These are phyloP conservation scores for Saccharomycopsis sp. DNA, from an alignment of 805 yeast species.

Conservation along the genomic window DNA sequence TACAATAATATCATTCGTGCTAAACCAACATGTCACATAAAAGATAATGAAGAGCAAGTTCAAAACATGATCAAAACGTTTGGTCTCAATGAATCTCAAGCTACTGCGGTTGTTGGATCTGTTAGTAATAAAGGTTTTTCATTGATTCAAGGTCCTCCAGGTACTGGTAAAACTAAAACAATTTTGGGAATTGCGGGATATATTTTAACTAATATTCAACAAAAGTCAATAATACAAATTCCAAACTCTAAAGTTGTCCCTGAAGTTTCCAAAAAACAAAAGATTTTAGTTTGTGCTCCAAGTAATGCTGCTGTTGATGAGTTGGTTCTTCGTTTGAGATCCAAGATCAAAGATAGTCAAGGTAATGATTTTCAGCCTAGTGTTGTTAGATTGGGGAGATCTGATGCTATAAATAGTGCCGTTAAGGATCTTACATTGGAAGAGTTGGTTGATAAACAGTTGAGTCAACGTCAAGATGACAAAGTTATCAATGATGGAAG, in stretches of 20 bases:
- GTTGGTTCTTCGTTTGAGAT: conserved; percentile 67
- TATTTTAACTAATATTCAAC: conserved; percentile 36
- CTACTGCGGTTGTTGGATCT: conserved; percentile 74
- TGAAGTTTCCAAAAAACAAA: conserved; percentile 28
- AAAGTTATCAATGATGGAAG: conserved; percentile 18
- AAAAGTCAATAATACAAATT: conserved; percentile 26
- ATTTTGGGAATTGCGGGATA: conserved; percentile 87
- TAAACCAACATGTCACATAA: conserved; percentile 37
- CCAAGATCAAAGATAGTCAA: conserved; percentile 50
- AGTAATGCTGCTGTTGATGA: conserved; percentile 99
- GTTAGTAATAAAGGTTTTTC: conserved; percentile 65
- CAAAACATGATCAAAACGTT: conserved; percentile 36
- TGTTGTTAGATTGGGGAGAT: conserved; percentile 79
- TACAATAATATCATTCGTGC: conserved; percentile 59
- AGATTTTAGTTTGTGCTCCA: conserved; percentile 89
- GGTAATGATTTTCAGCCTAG: conserved; percentile 50
- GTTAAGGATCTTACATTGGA: conserved; percentile 80
- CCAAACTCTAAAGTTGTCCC: conserved; percentile 6
- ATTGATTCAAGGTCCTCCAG: conserved; percentile 97
- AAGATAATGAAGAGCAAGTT: conserved; percentile 29
- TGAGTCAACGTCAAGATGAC: conserved; percentile 30
- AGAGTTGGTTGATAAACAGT: conserved; percentile 62
- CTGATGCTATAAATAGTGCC: conserved; percentile 76
- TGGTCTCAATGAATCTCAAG: conserved; percentile 80
- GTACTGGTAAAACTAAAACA: conserved; percentile 98